Percentiles rank a stretch among this genome's conserved stretches.
phyloP scores from a whole-genome alignment of 768 basidiomycete genomes.

The Boletus subparvulus region DNA sequence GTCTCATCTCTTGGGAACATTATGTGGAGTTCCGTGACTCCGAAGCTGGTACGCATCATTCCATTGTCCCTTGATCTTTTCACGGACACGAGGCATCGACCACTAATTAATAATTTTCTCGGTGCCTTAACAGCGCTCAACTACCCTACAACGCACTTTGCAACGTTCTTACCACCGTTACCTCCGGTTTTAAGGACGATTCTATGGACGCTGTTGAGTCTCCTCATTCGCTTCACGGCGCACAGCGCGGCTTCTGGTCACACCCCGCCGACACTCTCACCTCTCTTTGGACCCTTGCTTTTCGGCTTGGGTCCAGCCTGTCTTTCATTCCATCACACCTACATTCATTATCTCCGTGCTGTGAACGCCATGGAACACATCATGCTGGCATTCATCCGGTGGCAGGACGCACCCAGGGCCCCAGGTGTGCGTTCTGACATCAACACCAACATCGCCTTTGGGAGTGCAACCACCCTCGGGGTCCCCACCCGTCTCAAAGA shows the following conservation, averaged over 20 bases:
- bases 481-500: slow-evolving; percentile 86
- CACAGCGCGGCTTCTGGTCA: slow-evolving; percentile 85
- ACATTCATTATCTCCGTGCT: slow-evolving; percentile 72
- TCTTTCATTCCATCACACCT: slow-evolving; percentile 55
- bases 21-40: slow-evolving; percentile 80
- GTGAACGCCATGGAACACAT: slow-evolving; percentile 91
- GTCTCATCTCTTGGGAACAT: slow-evolving; percentile 80
- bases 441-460: slow-evolving; percentile 37
- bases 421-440: slow-evolving; percentile 28
- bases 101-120: slow-evolving; percentile 23
- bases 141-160: slow-evolving; percentile 74
- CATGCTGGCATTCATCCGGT: slow-evolving; percentile 85
- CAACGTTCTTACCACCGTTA: slow-evolving; percentile 59
- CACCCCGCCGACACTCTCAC: slow-evolving; percentile 86
- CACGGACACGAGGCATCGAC: slow-evolving; percentile 22
- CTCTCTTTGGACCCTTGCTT: slow-evolving; percentile 84
- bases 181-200: slow-evolving; percentile 56
- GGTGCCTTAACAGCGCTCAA: slow-evolving; percentile 42
- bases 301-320: slow-evolving; percentile 71
- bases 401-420: slow-evolving; percentile 60
- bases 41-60: slow-evolving; percentile 67
- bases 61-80: slow-evolving; percentile 20
- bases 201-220: slow-evolving; percentile 69
- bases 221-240: slow-evolving; percentile 79
- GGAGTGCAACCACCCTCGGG: slow-evolving; percentile 57